phyloP scores from a whole-genome alignment of 148 eudicot species.

The Bassia scoparia region DNA sequence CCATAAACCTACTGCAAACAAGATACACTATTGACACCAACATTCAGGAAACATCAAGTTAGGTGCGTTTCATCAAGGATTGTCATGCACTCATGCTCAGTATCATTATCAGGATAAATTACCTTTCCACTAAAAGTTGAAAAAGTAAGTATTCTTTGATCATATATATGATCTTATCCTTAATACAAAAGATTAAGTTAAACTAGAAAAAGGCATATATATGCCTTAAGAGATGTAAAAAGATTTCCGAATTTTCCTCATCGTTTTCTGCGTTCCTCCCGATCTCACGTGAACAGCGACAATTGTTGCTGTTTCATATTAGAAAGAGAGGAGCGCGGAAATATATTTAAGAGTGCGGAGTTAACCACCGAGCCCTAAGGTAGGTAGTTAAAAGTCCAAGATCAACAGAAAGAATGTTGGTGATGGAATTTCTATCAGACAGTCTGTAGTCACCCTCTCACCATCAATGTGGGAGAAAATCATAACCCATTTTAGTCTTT shows the following conservation, averaged over 20 bases:
- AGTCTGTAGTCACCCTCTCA: slow-evolving; percentile 14
- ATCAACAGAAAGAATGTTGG: background rate
- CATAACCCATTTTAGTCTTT: background rate
- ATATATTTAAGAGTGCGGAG: too few species aligned
- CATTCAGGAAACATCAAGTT: background rate
- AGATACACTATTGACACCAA: background rate
- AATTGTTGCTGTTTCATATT: too few species aligned
- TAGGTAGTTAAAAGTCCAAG: background rate
- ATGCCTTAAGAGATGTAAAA: too few species aligned
- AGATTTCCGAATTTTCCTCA: too few species aligned
- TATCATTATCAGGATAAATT: background rate
- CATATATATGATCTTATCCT: too few species aligned
- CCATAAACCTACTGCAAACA: background rate
- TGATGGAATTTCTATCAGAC: background rate
- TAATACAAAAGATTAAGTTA: background rate
- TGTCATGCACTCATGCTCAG: too few species aligned
- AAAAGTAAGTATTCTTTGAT: background rate
- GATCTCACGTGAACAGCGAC: too few species aligned
- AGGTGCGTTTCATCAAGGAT: background rate
- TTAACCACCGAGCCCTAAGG: too few species aligned
- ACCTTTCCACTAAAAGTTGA: slow-evolving; percentile 3
- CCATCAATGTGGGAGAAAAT: slow-evolving; percentile 10
- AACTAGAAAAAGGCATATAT: background rate
- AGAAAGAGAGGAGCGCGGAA: too few species aligned
- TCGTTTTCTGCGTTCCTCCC: too few species aligned